Evolutionary conservation across 1,139 yeast species (phyloP).

Genomic region (Hansenula sp.): DNA sequence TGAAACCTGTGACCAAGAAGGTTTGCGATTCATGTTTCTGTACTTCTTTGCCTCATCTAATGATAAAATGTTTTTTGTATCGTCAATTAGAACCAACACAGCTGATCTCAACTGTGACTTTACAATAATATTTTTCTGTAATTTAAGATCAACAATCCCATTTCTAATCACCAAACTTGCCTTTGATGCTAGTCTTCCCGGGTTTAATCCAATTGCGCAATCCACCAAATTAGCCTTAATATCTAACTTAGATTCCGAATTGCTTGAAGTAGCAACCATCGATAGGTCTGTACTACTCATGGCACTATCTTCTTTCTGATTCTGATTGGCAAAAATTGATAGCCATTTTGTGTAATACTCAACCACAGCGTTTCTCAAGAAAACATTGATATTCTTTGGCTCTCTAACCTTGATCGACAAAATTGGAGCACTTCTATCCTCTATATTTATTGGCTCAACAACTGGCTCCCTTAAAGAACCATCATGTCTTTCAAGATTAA

Average conservation of each 20-base stretch:
- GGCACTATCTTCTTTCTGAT: background rate
- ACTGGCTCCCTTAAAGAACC: constrained; percentile 26
- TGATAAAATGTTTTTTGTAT: constrained; percentile 31
- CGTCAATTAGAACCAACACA: constrained; percentile 54
- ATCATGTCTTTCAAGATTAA: constrained; percentile 20
- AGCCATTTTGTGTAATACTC: constrained; percentile 61
- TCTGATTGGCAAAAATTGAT: constrained; percentile 9
- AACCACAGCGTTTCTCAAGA: constrained; percentile 39
- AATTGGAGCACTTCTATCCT: constrained; percentile 30
- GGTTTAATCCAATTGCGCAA: constrained; percentile 52
- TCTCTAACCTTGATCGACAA: constrained; percentile 26
- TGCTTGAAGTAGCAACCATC: background rate
- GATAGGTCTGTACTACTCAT: background rate
- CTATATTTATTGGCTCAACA: constrained; percentile 26
- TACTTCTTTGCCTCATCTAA: constrained; percentile 18
- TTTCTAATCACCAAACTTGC: constrained; percentile 45
- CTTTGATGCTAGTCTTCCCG: constrained; percentile 53
- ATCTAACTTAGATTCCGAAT: constrained; percentile 2
- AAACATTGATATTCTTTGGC: constrained; percentile 30
- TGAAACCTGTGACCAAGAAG: constrained; percentile 30
- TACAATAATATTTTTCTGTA: constrained; percentile 31
- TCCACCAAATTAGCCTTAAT: constrained; percentile 46
- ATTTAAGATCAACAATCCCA: constrained; percentile 46
- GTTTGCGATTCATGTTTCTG: constrained; percentile 12
- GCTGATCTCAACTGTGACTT: constrained; percentile 44